Evolutionary conservation across 371 early-diverging fungal genomes (phyloP), one percentile per base, ranked within the genome.

Genomic region (Mucor piriformis): DNA sequence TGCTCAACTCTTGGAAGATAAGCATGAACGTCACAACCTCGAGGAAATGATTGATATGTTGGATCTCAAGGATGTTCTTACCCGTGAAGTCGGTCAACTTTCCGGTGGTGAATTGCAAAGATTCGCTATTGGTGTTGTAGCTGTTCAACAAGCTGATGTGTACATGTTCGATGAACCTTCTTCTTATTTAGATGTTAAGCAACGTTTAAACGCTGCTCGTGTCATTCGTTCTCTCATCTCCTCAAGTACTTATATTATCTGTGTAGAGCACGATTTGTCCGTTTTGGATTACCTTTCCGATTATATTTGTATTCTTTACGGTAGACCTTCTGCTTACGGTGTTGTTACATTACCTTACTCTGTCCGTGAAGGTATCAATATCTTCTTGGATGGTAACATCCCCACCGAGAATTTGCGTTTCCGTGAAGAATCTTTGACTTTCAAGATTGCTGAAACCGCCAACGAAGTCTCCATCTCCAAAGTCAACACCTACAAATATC

Each of bases 161-260:
- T 99, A 97, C 81, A 98, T 99, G 95, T 98, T 99, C 79, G 99
- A 99, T 76, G 99, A 99, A 81, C 99, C 99, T 53, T 97, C 99
- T 25, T 93, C 93, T 51, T 99, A 97, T 74, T 83, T 99, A 66
- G 99, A 99, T 84, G 99, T 99, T 48, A 98, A 98, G 89, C 99
- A 99, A 83, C 92, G 99, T 82, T 79, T 99, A 72, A 95, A 95
- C 59, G 99, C 97, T 61, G 98, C 99, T 51, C 85, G 85, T 46
- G 94, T 95, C 43, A 99, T 99, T 70, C 93, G 99, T 54, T 85
- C 89, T 33, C 78, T 99, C 59, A 81, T 96, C 40, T 62, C 74
- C 38, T 82, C 83, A 49, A 87, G 74, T 16, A 81, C 75, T 61
- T 99, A 98, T 77, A 95, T 99, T 49, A 93, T 99, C 73, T 95